phyloP scores from a whole-genome alignment of 2,329 filamentous ascomycete species.

The Plectosphaerella cucumerina region DNA sequence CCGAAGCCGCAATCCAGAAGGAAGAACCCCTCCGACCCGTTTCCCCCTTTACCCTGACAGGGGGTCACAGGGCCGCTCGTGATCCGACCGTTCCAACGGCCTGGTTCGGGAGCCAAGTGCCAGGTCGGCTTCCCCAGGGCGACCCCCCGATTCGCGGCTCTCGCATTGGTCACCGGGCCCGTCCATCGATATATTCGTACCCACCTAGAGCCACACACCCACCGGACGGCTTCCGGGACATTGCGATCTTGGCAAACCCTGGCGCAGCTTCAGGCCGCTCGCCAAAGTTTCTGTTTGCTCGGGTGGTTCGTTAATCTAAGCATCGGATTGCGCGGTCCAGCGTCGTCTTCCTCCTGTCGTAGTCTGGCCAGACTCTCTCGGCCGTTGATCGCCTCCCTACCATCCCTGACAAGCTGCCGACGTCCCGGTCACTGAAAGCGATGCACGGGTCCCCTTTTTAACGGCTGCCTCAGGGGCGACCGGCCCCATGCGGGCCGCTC shows the following conservation, averaged over 20 bases:
- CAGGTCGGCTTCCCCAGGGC: neutral
- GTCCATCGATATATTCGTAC: neutral
- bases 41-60: neutral
- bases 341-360: too few relatives aligned
- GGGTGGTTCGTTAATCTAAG: too few relatives aligned
- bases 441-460: too few relatives aligned
- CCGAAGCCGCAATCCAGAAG: neutral
- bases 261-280: too few relatives aligned
- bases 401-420: too few relatives aligned
- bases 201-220: neutral
- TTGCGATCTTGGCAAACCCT: neutral
- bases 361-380: too few relatives aligned
- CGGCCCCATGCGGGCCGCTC: neutral
- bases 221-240: neutral
- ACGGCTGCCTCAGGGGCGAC: neutral
- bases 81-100: conserved; percentile 3
- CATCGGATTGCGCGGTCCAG: too few relatives aligned
- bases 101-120: conserved; percentile 1
- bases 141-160: neutral
- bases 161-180: neutral
- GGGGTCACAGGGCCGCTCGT: neutral
- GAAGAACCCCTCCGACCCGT: neutral
- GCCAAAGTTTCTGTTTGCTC: too few relatives aligned
- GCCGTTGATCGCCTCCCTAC: too few relatives aligned
- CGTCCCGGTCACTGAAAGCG: too few relatives aligned